Evolutionary conservation across 208 protist genomes (phyloP).

Genomic region (Leishmania aethiopica): DNA sequence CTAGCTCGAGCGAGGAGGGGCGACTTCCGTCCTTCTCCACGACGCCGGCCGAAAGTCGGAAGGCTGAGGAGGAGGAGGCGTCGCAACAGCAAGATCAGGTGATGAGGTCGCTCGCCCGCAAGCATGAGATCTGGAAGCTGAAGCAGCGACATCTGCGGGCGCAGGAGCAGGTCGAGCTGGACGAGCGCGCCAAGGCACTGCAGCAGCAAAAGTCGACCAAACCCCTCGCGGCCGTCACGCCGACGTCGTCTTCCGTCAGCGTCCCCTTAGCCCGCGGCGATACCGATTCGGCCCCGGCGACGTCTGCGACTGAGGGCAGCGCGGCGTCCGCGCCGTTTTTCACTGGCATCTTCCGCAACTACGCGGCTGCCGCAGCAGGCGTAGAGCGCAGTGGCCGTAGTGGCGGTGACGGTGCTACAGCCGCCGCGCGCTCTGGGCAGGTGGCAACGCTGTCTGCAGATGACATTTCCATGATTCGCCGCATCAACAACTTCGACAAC

Average conservation of each 20-base stretch:
- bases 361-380: background rate
- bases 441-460: constrained; percentile 51
- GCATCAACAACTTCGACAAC: constrained; percentile 83
- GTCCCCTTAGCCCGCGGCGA: background rate
- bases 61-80: background rate
- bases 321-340: background rate
- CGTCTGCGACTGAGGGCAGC: background rate
- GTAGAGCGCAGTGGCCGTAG: background rate
- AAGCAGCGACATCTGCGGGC: constrained; percentile 58
- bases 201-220: constrained; percentile 13
- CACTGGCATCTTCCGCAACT: background rate
- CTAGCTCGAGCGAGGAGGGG: constrained; percentile 23
- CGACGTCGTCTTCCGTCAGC: background rate
- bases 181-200: constrained; percentile 23
- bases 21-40: background rate
- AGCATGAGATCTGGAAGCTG: constrained; percentile 84
- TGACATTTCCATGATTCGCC: constrained; percentile 83
- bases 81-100: constrained; percentile 30
- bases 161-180: constrained; percentile 37
- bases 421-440: constrained; percentile 22
- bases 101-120: constrained; percentile 49
- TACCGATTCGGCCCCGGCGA: background rate
- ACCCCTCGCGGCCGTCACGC: background rate
- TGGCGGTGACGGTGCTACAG: background rate
- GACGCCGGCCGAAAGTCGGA: constrained; percentile 6